phyloP scores from a whole-genome alignment of 768 basidiomycete genomes.

The Candolleomyces efflorescens region DNA sequence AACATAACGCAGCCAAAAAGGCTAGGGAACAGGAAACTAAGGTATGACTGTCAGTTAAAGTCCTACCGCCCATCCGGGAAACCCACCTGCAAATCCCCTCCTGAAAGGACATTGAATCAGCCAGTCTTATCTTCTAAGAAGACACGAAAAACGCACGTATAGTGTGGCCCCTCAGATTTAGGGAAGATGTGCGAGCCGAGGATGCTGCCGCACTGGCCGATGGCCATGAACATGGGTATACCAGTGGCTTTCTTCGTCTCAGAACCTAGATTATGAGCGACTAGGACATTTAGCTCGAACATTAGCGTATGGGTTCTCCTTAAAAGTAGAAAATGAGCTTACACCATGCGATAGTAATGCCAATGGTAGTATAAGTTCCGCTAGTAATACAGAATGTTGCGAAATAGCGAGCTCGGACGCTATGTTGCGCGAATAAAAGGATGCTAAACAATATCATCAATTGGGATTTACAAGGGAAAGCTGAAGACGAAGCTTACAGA shows the following conservation, averaged over 20 bases:
- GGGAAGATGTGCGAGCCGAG: slow-evolving; percentile 77
- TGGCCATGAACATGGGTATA: slow-evolving; percentile 75
- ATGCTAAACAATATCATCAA: slow-evolving; percentile 31
- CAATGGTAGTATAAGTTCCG: slow-evolving; percentile 75
- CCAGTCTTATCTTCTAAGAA: not conserved
- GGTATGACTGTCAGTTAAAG: not conserved
- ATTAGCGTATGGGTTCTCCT: slow-evolving; percentile 1
- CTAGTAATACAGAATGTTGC: slow-evolving; percentile 74
- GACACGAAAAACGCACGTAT: slow-evolving; percentile 39
- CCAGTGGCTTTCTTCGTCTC: slow-evolving; percentile 76
- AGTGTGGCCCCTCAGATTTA: slow-evolving; percentile 55
- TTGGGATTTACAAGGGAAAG: not conserved
- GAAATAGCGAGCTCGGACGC: slow-evolving; percentile 68
- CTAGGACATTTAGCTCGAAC: slow-evolving; percentile 24
- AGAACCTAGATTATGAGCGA: slow-evolving; percentile 71
- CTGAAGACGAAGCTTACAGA: slow-evolving; percentile 38
- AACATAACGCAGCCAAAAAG: slow-evolving; percentile 52
- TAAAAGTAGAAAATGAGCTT: slow-evolving; percentile 21
- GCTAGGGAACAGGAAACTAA: slow-evolving; percentile 49
- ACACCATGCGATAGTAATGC: slow-evolving; percentile 77
- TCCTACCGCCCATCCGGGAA: not conserved
- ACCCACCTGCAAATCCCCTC: slow-evolving; percentile 54
- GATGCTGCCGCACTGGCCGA: slow-evolving; percentile 74
- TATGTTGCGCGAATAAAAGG: slow-evolving; percentile 48
- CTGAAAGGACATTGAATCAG: slow-evolving; percentile 23